A percentile compares a stretch with the other conserved stretches of the same genome.
These are phyloP conservation scores for Phytophthora ramorum DNA, from an alignment of 352 stramenopile genomes.

Conservation along the genomic window DNA sequence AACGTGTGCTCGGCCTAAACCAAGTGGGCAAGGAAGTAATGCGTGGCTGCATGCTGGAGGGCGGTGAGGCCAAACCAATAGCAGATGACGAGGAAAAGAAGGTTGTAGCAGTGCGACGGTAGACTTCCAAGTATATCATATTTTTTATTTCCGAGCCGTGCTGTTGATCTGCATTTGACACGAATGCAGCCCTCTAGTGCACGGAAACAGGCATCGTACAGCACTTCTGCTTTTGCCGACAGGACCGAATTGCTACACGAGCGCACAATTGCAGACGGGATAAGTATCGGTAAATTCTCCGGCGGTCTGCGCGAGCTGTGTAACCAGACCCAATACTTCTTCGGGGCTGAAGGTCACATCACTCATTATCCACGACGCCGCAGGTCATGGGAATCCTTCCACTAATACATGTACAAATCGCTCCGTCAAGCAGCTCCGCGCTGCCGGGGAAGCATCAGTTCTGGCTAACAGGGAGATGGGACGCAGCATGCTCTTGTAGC, in stretches of 20 bases:
- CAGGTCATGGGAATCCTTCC: too few species aligned
- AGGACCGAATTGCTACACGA: too few species aligned
- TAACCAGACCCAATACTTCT: too few species aligned
- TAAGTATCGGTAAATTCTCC: too few species aligned
- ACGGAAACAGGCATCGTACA: too few species aligned
- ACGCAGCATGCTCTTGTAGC: not conserved
- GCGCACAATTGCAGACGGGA: too few species aligned
- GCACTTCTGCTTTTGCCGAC: not conserved
- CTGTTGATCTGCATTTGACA: too few species aligned
- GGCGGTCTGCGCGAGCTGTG: too few species aligned
- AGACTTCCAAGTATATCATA: constrained; percentile 17
- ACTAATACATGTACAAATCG: not conserved
- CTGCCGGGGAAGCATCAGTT: not conserved
- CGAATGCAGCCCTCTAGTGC: too few species aligned
- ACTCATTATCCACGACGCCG: too few species aligned
- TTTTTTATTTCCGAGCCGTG: constrained; percentile 13
- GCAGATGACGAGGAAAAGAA: constrained; percentile 5
- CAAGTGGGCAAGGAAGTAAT: constrained; percentile 28
- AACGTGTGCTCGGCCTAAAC: constrained; percentile 44
- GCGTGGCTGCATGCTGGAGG: not conserved
- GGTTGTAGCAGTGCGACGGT: not conserved
- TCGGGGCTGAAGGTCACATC: too few species aligned
- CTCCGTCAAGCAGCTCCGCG: not conserved
- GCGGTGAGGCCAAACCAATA: not conserved
- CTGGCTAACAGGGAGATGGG: not conserved